Evolutionary conservation across 2,329 filamentous ascomycete species (phyloP), one percentile per base, ranked within the genome.

Genomic region (Monilinia fructigena): DNA sequence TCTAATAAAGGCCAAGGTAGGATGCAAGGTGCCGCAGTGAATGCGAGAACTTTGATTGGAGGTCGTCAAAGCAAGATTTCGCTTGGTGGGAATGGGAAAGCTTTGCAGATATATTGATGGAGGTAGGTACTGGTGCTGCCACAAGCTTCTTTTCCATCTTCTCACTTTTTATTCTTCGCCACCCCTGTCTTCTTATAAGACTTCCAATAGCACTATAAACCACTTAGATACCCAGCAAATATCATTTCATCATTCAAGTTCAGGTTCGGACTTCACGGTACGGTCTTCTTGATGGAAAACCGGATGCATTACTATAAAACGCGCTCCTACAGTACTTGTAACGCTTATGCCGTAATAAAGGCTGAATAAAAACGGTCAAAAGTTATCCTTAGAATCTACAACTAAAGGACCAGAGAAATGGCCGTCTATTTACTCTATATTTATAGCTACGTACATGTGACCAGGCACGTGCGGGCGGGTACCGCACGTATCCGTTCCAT

Each of bases 21-120:
- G 38, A 18, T 55, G 42, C 26, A 40, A 18, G 20, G 50, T 31
- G 20, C 26, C 12, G 20, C 50, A 16, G 4, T 14, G 12, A 55
- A 63, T 35, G 10, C 28, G 16, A 63, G 50, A 7, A 35, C 28
- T n/a, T 42, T 31, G 20, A 47, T 63, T n/a, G 50, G 61, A 47
- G 61, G 53, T 20, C 45, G 61, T 20, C 61, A 56, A 26, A 63
- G 61, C 35, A 63, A 63, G 38, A 63, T 63, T 35, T 54, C 38
- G 26, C 38, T 63, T 23, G 61, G 61, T n/a, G 52, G 61, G 38
- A 56, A 63, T 54, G 61, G 61, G 26, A 63, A 63, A 26, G 16
- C 50, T 35, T 47, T 63, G 38, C 61, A 63, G 26, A 63, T 63
- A 23, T 63, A 54, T 56, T 63, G 38, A 55, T 63, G 38, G 20